Evolutionary conservation across 306 rosid genomes (phyloP).

Genomic region (Dalbergia oliveri): DNA sequence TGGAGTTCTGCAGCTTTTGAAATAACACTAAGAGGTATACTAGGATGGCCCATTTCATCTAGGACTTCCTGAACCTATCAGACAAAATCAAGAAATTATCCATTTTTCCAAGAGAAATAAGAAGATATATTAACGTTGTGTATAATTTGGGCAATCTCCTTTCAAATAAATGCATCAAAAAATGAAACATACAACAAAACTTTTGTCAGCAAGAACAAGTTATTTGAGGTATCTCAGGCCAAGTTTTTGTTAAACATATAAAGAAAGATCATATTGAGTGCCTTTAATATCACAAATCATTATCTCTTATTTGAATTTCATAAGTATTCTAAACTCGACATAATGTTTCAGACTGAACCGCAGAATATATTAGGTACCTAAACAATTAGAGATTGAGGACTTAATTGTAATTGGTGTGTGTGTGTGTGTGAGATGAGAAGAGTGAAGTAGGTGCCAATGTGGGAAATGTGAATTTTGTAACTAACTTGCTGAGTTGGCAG

Average conservation of each 20-base stretch:
- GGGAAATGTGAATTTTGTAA: too few relatives aligned
- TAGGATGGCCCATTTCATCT: slow-evolving; percentile 89
- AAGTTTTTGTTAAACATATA: slow-evolving; percentile 28
- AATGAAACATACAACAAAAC: slow-evolving; percentile 20
- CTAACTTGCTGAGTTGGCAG: too few relatives aligned
- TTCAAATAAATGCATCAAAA: neutral
- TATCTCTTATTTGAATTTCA: slow-evolving; percentile 34
- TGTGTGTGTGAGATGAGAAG: too few relatives aligned
- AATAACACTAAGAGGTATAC: slow-evolving; percentile 91
- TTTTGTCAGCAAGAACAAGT: slow-evolving; percentile 38
- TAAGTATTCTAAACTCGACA: slow-evolving; percentile 20
- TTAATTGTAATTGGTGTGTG: too few relatives aligned
- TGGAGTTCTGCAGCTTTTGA: slow-evolving; percentile 96
- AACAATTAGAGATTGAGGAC: too few relatives aligned
- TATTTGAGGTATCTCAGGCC: slow-evolving; percentile 9
- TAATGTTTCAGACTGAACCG: slow-evolving; percentile 7
- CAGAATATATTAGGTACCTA: neutral
- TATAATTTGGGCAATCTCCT: neutral
- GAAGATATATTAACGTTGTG: slow-evolving; percentile 6
- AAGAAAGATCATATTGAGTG: neutral
- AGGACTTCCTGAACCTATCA: slow-evolving; percentile 90
- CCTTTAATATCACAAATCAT: slow-evolving; percentile 30
- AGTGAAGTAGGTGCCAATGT: too few relatives aligned
- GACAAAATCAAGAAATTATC: slow-evolving; percentile 20
- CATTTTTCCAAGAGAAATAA: slow-evolving; percentile 33